phyloP scores from a whole-genome alignment of 179 eudicot species.

The Beta corolliflora region DNA sequence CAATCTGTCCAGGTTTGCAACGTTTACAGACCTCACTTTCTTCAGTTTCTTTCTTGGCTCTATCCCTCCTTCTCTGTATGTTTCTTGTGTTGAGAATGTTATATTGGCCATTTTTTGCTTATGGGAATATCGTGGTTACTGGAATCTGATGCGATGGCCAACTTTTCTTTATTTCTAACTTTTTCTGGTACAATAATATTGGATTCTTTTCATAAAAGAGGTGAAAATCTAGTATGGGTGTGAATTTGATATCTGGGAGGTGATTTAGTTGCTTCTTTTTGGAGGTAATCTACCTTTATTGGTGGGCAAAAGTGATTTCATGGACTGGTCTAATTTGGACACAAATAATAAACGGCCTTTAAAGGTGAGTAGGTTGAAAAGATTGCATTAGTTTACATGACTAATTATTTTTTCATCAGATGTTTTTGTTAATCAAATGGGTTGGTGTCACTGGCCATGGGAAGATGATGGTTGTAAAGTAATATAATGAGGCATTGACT shows the following conservation, averaged over 20 bases:
- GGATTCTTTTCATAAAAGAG: constrained; percentile 11
- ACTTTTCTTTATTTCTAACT: not conserved
- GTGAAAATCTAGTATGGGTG: constrained; percentile 22
- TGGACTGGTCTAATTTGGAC: constrained; percentile 25
- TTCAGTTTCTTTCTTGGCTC: constrained; percentile 48
- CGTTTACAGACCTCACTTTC: constrained; percentile 55
- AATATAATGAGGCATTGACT: constrained; percentile 28
- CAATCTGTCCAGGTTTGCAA: constrained; percentile 44
- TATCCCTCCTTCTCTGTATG: constrained; percentile 27
- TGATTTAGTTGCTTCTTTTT: constrained; percentile 1
- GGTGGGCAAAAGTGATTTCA: constrained; percentile 32
- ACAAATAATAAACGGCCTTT: constrained; percentile 12
- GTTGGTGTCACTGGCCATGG: constrained; percentile 17
- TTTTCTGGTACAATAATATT: constrained; percentile 12
- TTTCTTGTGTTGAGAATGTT: constrained; percentile 28
- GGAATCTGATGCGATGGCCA: constrained; percentile 25
- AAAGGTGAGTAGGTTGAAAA: constrained; percentile 17
- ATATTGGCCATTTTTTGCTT: constrained; percentile 28
- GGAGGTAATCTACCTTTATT: not conserved
- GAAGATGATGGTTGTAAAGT: constrained; percentile 3
- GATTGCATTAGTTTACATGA: not conserved
- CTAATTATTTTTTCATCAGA: constrained; percentile 11
- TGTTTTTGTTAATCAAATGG: constrained; percentile 10
- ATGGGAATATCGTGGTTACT: constrained; percentile 23
- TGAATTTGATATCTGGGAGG: constrained; percentile 5